Percentiles rank a stretch among this genome's conserved stretches.
phyloP scores from a whole-genome alignment of 768 basidiomycete species.

The Agaricus subrufescens region DNA sequence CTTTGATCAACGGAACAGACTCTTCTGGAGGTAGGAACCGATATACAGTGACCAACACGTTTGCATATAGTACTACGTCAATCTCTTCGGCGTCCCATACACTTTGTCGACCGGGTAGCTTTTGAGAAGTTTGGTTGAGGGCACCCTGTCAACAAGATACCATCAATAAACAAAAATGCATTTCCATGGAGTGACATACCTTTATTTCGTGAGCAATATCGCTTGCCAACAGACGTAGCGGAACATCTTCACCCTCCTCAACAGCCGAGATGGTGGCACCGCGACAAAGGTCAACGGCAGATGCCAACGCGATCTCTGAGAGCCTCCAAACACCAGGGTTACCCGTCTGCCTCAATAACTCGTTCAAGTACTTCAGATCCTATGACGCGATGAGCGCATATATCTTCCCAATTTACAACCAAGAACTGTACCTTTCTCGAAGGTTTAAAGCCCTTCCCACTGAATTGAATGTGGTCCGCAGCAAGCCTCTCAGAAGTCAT shows the following conservation, averaged over 20 bases:
- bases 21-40: conserved; percentile 66
- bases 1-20: conserved; percentile 51
- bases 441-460: conserved; percentile 22
- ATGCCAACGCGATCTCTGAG: conserved; percentile 63
- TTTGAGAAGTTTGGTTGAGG: not conserved
- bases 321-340: conserved; percentile 43
- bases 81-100: conserved; percentile 70
- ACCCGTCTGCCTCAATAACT: conserved; percentile 53
- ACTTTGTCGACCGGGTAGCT: conserved; percentile 13
- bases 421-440: conserved; percentile 30
- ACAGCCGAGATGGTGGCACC: conserved; percentile 49
- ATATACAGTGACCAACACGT: conserved; percentile 69
- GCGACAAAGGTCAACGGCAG: conserved; percentile 73
- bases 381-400: conserved; percentile 12
- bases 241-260: conserved; percentile 47
- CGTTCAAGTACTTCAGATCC: conserved; percentile 61
- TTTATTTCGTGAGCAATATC: conserved; percentile 81
- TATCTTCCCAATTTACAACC: not conserved
- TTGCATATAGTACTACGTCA: conserved; percentile 73
- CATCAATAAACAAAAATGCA: not conserved
- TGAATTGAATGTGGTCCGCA: conserved; percentile 28
- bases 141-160: conserved; percentile 18
- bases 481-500: conserved; percentile 71
- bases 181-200: conserved; percentile 30
- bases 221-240: conserved; percentile 58